phyloP scores from a whole-genome alignment of 1,284 basidiomycete species.

The Marasmius tenuissimus region DNA sequence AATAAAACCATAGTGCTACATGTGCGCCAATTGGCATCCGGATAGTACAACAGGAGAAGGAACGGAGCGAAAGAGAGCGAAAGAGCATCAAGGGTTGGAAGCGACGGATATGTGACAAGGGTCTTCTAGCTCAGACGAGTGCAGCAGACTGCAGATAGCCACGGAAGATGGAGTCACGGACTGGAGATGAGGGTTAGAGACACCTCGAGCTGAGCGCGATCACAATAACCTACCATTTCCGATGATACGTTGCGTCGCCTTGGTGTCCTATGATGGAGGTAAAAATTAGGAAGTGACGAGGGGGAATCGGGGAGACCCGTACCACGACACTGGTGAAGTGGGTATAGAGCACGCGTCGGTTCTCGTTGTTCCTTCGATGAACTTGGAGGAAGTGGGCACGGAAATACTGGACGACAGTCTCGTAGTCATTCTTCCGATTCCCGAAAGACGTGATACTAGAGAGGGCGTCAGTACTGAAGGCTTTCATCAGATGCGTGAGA shows the following conservation, averaged over 20 bases:
- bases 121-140: slow-evolving; percentile 42
- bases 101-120: not conserved
- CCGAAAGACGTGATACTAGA: slow-evolving; percentile 79
- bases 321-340: slow-evolving; percentile 81
- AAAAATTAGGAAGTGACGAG: slow-evolving; percentile 3
- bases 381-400: slow-evolving; percentile 81
- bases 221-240: slow-evolving; percentile 57
- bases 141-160: slow-evolving; percentile 72
- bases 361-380: slow-evolving; percentile 76
- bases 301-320: slow-evolving; percentile 26
- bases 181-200: slow-evolving; percentile 30
- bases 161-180: slow-evolving; percentile 72
- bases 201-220: slow-evolving; percentile 13
- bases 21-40: not conserved
- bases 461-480: not conserved
- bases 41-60: not conserved
- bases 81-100: not conserved
- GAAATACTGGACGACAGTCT: slow-evolving; percentile 79
- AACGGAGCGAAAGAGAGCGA: not conserved
- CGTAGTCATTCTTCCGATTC: slow-evolving; percentile 75
- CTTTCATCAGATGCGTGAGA: slow-evolving; percentile 11
- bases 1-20: not conserved
- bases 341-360: slow-evolving; percentile 73
- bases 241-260: slow-evolving; percentile 78
- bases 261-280: slow-evolving; percentile 58